These are phyloP conservation scores for Boletus tomentosulus DNA, from an alignment of 768 basidiomycete species.

Conservation along the genomic window DNA sequence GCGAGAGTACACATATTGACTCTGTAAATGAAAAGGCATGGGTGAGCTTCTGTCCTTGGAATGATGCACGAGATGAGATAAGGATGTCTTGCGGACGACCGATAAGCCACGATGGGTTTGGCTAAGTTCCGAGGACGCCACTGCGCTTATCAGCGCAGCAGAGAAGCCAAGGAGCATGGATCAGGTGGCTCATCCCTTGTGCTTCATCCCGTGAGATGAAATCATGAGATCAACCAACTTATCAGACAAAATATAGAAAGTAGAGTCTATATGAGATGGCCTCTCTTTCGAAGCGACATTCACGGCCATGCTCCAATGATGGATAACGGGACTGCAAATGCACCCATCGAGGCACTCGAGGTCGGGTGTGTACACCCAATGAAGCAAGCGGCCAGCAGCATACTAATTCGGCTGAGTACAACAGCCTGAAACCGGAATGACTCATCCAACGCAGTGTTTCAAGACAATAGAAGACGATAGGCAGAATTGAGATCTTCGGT, in stretches of 20 bases:
- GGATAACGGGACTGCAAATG: background rate
- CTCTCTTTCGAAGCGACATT: conserved; percentile 7
- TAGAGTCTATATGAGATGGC: conserved; percentile 6
- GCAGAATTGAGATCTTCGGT: background rate
- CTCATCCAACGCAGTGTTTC: conserved; percentile 3
- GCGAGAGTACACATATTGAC: conserved; percentile 87
- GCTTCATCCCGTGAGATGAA: conserved; percentile 4
- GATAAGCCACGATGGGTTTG: conserved; percentile 4
- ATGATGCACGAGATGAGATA: background rate
- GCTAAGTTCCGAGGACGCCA: conserved; percentile 9
- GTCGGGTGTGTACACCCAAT: background rate
- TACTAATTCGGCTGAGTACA: conserved; percentile 8
- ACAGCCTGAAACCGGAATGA: background rate
- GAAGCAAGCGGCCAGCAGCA: conserved; percentile 14
- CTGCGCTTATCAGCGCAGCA: conserved; percentile 10
- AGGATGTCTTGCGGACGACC: background rate
- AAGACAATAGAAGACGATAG: background rate
- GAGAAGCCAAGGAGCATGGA: conserved; percentile 9
- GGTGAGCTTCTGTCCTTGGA: conserved; percentile 19
- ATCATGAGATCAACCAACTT: conserved; percentile 5
- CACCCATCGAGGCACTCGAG: background rate
- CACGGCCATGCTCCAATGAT: conserved; percentile 3
- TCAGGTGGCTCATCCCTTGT: conserved; percentile 10
- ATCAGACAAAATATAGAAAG: conserved; percentile 7
- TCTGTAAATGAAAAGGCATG: conserved; percentile 38